These are phyloP conservation scores for Bjerkandera adusta DNA, from an alignment of 1,284 basidiomycete genomes.

Conservation along the genomic window DNA sequence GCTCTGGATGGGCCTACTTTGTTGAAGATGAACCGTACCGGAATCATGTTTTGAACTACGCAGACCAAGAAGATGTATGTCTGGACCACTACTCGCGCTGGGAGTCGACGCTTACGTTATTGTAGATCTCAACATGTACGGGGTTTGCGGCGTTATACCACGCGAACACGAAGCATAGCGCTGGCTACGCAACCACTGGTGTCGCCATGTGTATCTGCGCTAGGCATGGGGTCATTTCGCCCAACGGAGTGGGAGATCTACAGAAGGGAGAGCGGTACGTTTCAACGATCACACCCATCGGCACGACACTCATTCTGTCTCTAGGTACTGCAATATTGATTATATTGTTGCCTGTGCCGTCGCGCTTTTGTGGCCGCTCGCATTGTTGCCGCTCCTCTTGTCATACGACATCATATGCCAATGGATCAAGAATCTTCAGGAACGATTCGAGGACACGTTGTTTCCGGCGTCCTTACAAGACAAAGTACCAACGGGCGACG, in stretches of 20 bases:
- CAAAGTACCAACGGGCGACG: constrained; percentile 1
- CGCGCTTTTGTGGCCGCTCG: background rate
- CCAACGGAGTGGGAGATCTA: constrained; percentile 23
- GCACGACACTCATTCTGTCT: background rate
- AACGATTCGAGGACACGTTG: background rate
- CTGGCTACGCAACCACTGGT: constrained; percentile 22
- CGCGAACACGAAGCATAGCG: constrained; percentile 17
- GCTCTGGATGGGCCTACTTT: constrained; percentile 16
- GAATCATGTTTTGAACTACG: constrained; percentile 12
- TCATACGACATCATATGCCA: constrained; percentile 6
- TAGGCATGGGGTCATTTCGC: constrained; percentile 22
- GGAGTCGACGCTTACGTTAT: background rate
- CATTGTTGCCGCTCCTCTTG: background rate
- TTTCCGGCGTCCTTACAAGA: constrained; percentile 1
- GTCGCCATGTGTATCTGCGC: constrained; percentile 20
- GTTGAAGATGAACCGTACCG: constrained; percentile 24
- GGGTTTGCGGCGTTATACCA: constrained; percentile 17
- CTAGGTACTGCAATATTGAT: constrained; percentile 15
- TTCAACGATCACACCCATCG: background rate
- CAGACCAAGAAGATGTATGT: constrained; percentile 18
- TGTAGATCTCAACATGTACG: background rate
- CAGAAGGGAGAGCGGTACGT: constrained; percentile 24
- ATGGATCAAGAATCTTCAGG: background rate
- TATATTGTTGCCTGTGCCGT: constrained; percentile 19
- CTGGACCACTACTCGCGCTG: background rate